phyloP scores from a whole-genome alignment of 441 rosid species.

The Populus hybrid region DNA sequence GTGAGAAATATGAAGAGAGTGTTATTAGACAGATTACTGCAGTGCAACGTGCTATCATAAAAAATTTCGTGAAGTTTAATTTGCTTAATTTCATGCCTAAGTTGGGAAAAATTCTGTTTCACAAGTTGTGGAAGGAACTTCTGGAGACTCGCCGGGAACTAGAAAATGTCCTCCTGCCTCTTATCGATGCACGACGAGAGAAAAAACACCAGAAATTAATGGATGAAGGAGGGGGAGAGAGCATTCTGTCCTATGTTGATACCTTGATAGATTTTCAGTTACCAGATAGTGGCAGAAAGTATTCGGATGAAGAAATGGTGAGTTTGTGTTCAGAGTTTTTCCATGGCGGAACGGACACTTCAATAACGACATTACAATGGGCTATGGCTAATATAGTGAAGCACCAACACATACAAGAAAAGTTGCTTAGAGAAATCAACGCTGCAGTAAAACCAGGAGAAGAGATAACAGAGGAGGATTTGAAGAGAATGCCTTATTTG shows the following conservation, averaged over 20 bases:
- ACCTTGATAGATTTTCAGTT: slow-evolving; percentile 7
- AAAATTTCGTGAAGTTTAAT: slow-evolving; percentile 4
- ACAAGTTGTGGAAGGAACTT: slow-evolving; percentile 8
- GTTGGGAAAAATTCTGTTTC: slow-evolving; percentile 9
- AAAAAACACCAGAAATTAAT: not conserved
- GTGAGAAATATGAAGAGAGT: slow-evolving; percentile 19
- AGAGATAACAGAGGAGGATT: slow-evolving; percentile 11
- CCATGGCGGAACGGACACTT: slow-evolving; percentile 30
- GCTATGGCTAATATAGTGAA: slow-evolving; percentile 36
- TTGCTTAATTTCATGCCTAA: slow-evolving; percentile 10
- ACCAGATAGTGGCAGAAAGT: not conserved
- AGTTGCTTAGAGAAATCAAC: slow-evolving; percentile 12
- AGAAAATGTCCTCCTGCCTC: slow-evolving; percentile 7
- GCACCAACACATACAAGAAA: slow-evolving; percentile 17
- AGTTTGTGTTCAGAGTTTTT: slow-evolving; percentile 31
- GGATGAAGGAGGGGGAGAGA: not conserved
- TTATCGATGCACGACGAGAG: slow-evolving; percentile 2
- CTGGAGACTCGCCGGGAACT: not conserved
- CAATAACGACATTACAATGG: slow-evolving; percentile 40
- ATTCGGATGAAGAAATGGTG: slow-evolving; percentile 3
- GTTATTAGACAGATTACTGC: slow-evolving; percentile 4
- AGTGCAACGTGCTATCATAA: not conserved
- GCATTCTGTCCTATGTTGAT: slow-evolving; percentile 8
- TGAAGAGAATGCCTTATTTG: slow-evolving; percentile 28
- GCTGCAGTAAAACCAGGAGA: not conserved